Base-by-base conservation (phyloP, 257 asterid species). In the Cynanchum wilfordii region DNA sequence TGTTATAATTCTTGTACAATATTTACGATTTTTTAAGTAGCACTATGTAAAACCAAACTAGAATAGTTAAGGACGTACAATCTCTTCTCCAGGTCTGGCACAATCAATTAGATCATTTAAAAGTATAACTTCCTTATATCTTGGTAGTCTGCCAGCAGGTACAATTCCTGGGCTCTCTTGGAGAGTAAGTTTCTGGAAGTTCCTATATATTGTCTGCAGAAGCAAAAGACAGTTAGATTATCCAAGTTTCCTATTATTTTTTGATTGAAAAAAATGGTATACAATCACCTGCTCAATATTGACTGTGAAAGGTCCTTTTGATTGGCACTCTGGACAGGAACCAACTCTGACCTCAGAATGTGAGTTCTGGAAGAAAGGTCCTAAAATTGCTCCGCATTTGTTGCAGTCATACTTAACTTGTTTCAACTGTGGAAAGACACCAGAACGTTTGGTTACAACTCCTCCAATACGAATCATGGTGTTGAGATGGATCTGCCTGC, bases 121-220 rank as follows among this genome's bases (percentile, higher is more conserved):
- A 76, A 95, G 80, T 79, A 95, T 95, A 71, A 95, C 96, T 95
- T 95, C 99, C 89, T 95, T 95, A 91, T 87, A 87, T 87, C 99
- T 87, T 47, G 99, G 99, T 74, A 95, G 96, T 70, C 99, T 94
- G 64, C 99, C 99, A 75, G 98, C 97, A 77, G 98, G 99, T 78
- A 95, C 97, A 79, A 90, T 92, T 82, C 97, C 98, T 15, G 99
- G 99, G 84, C 98, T 92, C 82, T 95, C 99, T 82, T 95, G 99
- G 71, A 95, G 96, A 54, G 97, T 88, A 72, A 95, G 92, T 80
- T 90, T 95, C 89, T 95, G 99, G 83, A 90, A 95, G 83, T 95
- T 95, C 81, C 99, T 89, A 79, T 95, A 95, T 76, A 95, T 82
- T 71, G 99, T 92, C 99, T 95, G 82, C 76, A 73, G 66, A 77